A percentile compares a stretch with the other conserved stretches of the same genome.
Evolutionary conservation across 176 grass and related monocot genomes (phyloP).

Genomic region (Otatea glauca): DNA sequence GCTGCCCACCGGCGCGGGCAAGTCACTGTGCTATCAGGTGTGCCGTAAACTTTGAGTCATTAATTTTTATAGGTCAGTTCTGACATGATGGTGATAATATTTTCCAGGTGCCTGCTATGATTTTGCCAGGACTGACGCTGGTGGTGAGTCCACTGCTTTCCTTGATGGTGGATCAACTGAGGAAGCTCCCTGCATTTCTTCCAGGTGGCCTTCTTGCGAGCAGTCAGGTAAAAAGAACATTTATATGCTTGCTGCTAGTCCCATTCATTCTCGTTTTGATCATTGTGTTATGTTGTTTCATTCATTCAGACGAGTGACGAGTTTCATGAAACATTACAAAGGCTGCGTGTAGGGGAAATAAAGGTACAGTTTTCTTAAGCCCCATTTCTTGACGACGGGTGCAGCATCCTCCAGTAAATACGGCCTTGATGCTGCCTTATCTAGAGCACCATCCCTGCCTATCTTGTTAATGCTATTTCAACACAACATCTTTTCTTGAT

Average conservation of each 20-base stretch:
- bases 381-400: conserved; percentile 1
- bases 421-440: conserved; percentile 16
- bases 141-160: conserved; percentile 95
- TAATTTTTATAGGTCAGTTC: neutral
- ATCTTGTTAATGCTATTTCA: neutral
- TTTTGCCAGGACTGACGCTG: conserved; percentile 85
- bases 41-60: conserved; percentile 14
- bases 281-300: conserved; percentile 29
- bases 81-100: conserved; percentile 26
- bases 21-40: conserved; percentile 98
- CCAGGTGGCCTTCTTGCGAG: conserved; percentile 86
- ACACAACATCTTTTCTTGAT: neutral
- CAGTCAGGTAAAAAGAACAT: conserved; percentile 67
- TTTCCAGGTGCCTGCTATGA: conserved; percentile 79
- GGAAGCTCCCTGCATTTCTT: conserved; percentile 85
- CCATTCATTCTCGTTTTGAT: conserved; percentile 26
- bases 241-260: conserved; percentile 23
- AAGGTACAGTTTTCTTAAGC: conserved; percentile 62
- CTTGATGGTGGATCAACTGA: conserved; percentile 95
- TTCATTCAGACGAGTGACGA: conserved; percentile 66
- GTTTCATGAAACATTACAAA: conserved; percentile 69
- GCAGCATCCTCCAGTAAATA: conserved; percentile 6
- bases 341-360: conserved; percentile 72
- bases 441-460: neutral
- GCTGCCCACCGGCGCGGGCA: conserved; percentile 88